Evolutionary conservation across 2,329 filamentous ascomycete species (phyloP), one percentile per base, ranked within the genome.

Genomic region (Pseudogymnoascus destructans): DNA sequence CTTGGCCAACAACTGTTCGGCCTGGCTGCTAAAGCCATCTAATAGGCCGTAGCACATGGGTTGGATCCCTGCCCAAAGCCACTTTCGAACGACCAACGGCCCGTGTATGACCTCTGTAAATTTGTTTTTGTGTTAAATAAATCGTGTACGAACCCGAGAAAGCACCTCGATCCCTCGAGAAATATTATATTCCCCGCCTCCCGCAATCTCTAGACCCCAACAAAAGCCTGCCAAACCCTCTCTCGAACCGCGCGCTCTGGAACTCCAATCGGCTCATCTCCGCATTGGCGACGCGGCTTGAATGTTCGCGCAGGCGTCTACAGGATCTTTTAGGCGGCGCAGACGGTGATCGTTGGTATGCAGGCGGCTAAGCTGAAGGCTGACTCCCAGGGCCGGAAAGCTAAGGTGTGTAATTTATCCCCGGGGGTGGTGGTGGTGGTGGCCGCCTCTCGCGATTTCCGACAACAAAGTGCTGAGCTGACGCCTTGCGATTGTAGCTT

Each of bases 401-500:
- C 79, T 67, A 84, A 84, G 78, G 80, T 74, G 46, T 10, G 46
- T 49, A 17, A 27, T 49, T 52, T 17, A 30, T 30, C 25, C 25
- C 9, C n/a, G n/a, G 5, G 25, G 25, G 8, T 4, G 7, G 21
- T 6, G 6, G 21, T 52, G n/a, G 46, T 8, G 40, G 21, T 17
- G 21, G n/a, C 25, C 9, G 25, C 7, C 21, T 35, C 38, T 3
- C 61, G 57, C 30, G 49, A 60, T 42, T 52, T 59, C 17, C 58
- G 59, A 57, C 63, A 60, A 68, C 66, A 66, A 59, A 68, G 67
- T 65, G 67, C 70, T 66, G 70, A 72, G 67, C 70, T 66, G 70
- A 72, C 63, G 66, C 68, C 57, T 64, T 67, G 63, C 59, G 36
- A 56, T 62, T 62, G 70, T 72, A 96, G 91, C 91, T 98, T 77